Percentiles rank a stretch among this genome's conserved stretches.
These are phyloP conservation scores for Tuber umbilicatum DNA, from an alignment of 495 filamentous ascomycete species.

Conservation along the genomic window DNA sequence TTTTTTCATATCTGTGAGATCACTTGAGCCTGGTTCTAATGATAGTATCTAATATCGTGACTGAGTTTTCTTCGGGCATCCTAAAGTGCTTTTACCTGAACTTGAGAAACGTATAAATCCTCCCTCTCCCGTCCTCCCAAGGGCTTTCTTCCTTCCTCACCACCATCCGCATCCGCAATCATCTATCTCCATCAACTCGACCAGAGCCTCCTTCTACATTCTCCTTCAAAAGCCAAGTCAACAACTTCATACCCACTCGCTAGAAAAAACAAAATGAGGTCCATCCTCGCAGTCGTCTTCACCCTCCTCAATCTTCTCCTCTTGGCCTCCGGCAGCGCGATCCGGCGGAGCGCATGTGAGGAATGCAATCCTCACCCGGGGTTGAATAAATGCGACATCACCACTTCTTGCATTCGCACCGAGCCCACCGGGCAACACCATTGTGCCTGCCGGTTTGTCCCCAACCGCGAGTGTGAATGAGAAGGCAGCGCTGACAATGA, in stretches of 20 bases:
- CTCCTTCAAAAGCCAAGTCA: not conserved
- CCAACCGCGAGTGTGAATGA: not conserved
- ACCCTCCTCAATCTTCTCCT: constrained; percentile 21
- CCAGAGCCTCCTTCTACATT: not conserved
- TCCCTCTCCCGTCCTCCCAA: not conserved
- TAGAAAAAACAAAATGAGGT: not conserved
- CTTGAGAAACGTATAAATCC: not conserved
- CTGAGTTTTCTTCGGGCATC: not conserved
- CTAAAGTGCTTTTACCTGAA: not conserved
- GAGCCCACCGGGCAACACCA: constrained; percentile 15
- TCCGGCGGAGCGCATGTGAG: no score
- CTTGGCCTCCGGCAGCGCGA: not conserved
- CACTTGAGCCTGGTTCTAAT: not conserved
- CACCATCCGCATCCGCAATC: not conserved
- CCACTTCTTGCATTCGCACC: constrained; percentile 25
- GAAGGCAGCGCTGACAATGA: not conserved
- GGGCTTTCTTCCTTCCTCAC: not conserved
- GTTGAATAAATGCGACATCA: constrained; percentile 40
- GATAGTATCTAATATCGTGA: not conserved
- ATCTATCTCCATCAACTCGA: not conserved
- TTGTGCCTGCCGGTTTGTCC: constrained; percentile 31
- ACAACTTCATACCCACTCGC: not conserved
- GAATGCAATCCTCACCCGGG: constrained; percentile 22
- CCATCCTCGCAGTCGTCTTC: constrained; percentile 24
- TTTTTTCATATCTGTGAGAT: not conserved